Conservation (phyloP, 2,329 filamentous ascomycete species). For the Acrocalymma vagum region DNA sequence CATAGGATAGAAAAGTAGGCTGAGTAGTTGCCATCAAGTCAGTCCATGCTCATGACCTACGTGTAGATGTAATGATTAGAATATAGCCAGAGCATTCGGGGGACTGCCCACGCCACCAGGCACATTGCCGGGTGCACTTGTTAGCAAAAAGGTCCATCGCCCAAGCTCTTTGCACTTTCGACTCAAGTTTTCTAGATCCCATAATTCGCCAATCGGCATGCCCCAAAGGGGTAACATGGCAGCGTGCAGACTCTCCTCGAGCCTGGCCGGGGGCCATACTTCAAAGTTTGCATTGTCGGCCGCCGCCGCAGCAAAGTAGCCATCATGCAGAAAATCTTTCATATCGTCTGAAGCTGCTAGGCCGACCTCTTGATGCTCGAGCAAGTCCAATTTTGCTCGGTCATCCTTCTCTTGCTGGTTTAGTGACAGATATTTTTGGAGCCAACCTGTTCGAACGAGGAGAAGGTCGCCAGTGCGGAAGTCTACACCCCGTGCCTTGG, state of each 20-base stretch:
- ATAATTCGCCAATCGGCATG: slow-evolving; percentile 46
- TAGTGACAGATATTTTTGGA: slow-evolving; percentile 19
- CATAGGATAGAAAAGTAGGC: no score
- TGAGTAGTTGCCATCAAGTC: no score
- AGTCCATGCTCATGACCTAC: no score
- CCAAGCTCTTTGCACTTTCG: slow-evolving; percentile 34
- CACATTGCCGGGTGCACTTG: slow-evolving; percentile 56
- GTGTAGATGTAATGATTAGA: no score
- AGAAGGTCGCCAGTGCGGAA: slow-evolving; percentile 41
- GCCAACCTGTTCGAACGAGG: slow-evolving; percentile 38
- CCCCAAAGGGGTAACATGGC: slow-evolving; percentile 37
- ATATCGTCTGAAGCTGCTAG: slow-evolving; percentile 88
- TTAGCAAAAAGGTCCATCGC: slow-evolving; percentile 62
- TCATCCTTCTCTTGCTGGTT: slow-evolving; percentile 11
- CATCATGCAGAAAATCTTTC: slow-evolving; percentile 86
- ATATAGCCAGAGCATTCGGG: slow-evolving; percentile 37
- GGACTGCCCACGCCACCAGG: slow-evolving; percentile 37
- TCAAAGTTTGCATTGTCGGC: slow-evolving; percentile 47
- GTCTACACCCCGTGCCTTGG: slow-evolving; percentile 19
- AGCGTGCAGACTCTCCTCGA: slow-evolving; percentile 29
- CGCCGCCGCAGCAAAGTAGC: slow-evolving; percentile 36
- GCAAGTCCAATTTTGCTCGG: slow-evolving; percentile 13
- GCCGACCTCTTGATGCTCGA: slow-evolving; percentile 44
- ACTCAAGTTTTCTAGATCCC: slow-evolving; percentile 41
- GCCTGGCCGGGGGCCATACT: slow-evolving; percentile 27